Conservation (phyloP, 371 early-diverging fungal species). For the Batkoa obscura region DNA sequence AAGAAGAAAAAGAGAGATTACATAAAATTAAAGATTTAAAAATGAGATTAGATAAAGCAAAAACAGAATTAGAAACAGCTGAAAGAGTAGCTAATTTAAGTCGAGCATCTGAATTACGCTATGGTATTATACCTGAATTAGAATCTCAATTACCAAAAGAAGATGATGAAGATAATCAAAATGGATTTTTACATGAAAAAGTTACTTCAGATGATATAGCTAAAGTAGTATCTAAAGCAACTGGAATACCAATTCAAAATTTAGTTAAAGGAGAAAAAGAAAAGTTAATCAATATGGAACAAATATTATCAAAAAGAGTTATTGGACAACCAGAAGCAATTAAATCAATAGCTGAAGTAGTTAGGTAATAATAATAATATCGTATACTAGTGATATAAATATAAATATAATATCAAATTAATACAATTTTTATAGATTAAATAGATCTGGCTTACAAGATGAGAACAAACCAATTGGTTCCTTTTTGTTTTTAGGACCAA, state of each 20-base stretch:
- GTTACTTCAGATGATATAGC: slow-evolving; percentile 78
- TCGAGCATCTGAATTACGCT: slow-evolving; percentile 58
- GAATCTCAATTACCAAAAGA: slow-evolving; percentile 46
- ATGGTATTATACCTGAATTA: slow-evolving; percentile 73
- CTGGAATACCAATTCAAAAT: slow-evolving; percentile 72
- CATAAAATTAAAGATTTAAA: slow-evolving; percentile 52
- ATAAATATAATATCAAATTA: background rate
- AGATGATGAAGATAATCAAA: slow-evolving; percentile 22
- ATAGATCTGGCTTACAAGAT: slow-evolving; percentile 64
- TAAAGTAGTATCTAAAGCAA: slow-evolving; percentile 61
- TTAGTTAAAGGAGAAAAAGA: slow-evolving; percentile 63
- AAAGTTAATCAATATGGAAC: slow-evolving; percentile 63
- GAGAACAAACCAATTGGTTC: slow-evolving; percentile 69
- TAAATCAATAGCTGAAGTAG: slow-evolving; percentile 52
- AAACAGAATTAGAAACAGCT: slow-evolving; percentile 50
- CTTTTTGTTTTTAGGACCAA: slow-evolving; percentile 85
- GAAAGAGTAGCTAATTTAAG: slow-evolving; percentile 52
- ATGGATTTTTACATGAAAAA: slow-evolving; percentile 51
- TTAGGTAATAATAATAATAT: slow-evolving; percentile 14
- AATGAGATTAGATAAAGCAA: slow-evolving; percentile 50
- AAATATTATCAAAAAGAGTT: slow-evolving; percentile 39
- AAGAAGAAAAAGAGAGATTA: slow-evolving; percentile 40
- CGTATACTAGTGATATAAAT: background rate
- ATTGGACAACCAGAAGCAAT: slow-evolving; percentile 79
- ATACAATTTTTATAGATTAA: slow-evolving; percentile 19